Evolutionary conservation across 2,329 filamentous ascomycete genomes (phyloP).

Genomic region (Spiromastix sp.): DNA sequence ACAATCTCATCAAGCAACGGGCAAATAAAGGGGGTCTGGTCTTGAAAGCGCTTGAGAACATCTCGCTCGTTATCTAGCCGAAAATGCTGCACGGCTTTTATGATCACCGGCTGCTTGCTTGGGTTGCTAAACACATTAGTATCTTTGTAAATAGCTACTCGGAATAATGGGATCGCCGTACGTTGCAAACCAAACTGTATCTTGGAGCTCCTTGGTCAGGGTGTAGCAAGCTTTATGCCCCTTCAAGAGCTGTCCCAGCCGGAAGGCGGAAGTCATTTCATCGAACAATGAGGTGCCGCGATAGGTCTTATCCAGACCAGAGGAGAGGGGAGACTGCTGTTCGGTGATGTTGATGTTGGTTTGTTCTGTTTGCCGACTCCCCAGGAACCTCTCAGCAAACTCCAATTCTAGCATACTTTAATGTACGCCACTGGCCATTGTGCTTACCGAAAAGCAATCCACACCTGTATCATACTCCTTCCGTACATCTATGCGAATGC

Average conservation of each 20-base stretch:
- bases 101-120: constrained; percentile 12
- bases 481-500: no score
- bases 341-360: no score
- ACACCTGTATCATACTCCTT: no score
- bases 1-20: constrained; percentile 17
- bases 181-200: constrained; percentile 13
- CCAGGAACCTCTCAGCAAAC: no score
- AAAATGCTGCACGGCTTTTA: constrained; percentile 15
- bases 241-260: constrained; percentile 5
- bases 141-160: constrained; percentile 2
- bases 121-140: constrained; percentile 5
- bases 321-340: no score
- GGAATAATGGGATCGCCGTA: constrained; percentile 5
- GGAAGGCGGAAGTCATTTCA: constrained; percentile 1
- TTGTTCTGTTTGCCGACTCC: no score
- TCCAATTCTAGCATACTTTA: no score
- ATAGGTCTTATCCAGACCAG: no score
- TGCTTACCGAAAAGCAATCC: no score
- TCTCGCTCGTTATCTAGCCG: constrained; percentile 18
- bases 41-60: constrained; percentile 17
- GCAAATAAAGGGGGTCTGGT: constrained; percentile 10
- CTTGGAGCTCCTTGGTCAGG: constrained; percentile 11
- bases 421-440: no score
- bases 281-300: no score
- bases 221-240: constrained; percentile 9